Evolutionary conservation across 177 flowering plant species (phyloP), one percentile per base, ranked within the genome.

Genomic region (Vitis hybrid): DNA sequence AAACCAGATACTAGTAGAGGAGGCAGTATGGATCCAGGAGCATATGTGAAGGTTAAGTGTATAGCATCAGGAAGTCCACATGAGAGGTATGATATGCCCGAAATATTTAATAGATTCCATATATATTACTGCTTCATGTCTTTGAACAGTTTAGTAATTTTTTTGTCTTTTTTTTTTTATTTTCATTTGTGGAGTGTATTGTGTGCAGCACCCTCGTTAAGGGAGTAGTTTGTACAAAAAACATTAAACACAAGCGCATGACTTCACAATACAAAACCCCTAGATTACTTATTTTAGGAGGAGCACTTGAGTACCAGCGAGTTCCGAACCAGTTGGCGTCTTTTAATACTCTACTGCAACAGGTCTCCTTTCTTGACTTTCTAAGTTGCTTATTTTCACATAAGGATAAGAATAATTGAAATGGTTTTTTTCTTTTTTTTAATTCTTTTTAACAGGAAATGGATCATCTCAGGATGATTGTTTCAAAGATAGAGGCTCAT

Each of bases 21-120:
- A 66, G 97, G 99, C 67, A 94, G 98, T 78, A 96, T 96, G 99
- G 99, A 96, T 85, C 98, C 99, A 2, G 90, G 83, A 70, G 90
- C 88, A 77, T 96, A 96, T 83, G 95, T 96, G 21, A 96, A 94
- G 80, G 85, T 96, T 63, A 96, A 96, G 80, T 96, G 99, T 75
- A 74, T 89, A 70, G 90, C 89, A 48, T 86, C 93, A 19, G 98
- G 99, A 79, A 82, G 61, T 72, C 95, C 89, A 56, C 72, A 74
- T 73, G 91, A 93, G 56, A 96, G 99, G 99, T 93, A 83, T 54
- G 60, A n/a, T 13, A 10, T 67, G 18, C 21, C 51, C 7, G 1
- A 39, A 39, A 39, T 39, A 4, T 39, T 39, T 39, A 39, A 7
- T 48, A 21, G 32, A 6, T 11, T 26, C 7, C 18, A 15, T 50